Base-by-base conservation (phyloP, 179 eudicot species). In the Actinidia chinensis region DNA sequence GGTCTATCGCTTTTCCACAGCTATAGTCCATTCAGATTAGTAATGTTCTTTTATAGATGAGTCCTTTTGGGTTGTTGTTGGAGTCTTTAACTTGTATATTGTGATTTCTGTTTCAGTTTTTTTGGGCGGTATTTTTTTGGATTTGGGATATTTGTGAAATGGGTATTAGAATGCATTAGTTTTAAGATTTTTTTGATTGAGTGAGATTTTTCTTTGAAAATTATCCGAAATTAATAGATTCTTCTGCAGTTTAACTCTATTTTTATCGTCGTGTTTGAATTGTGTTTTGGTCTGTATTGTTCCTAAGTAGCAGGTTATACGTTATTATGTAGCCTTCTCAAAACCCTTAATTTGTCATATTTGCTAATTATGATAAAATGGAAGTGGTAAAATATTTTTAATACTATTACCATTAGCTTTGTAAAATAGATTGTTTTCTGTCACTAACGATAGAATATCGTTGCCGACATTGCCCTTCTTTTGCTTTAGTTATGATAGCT, bases 391-490 rank as follows among this genome's bases (percentile, higher is more conserved):
- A 25, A 23, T 52, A 1, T 48, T 71, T 3, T 3, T 18, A 10
- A 54, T 51, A 44, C 50, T 18, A 4, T 3, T 12, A 28, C 8
- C 28, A 11, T 50, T 6, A 7, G n/a, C n/a, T n/a, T n/a, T 44
- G 55, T 44, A 13, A 20, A 74, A 59, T 59, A 59, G 68, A 59
- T 74, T 23, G 15, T n/a, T 42, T 52, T 11, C 40, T 36, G 75
- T 56, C 40, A 36, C 11, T 12, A 9, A n/a, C 36, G n/a, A 11
- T n/a, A 13, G n/a, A n/a, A n/a, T n/a, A n/a, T n/a, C n/a, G n/a
- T n/a, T n/a, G n/a, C n/a, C n/a, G n/a, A n/a, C n/a, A n/a, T n/a
- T n/a, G n/a, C n/a, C n/a, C n/a, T n/a, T 28, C 40, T 20, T 36
- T 20, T 56, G n/a, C 51, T 58, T 42, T 51, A 42, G 71, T 44